Conservation (phyloP, 164 flowering plant genomes). For the Pachysandra terminalis region DNA sequence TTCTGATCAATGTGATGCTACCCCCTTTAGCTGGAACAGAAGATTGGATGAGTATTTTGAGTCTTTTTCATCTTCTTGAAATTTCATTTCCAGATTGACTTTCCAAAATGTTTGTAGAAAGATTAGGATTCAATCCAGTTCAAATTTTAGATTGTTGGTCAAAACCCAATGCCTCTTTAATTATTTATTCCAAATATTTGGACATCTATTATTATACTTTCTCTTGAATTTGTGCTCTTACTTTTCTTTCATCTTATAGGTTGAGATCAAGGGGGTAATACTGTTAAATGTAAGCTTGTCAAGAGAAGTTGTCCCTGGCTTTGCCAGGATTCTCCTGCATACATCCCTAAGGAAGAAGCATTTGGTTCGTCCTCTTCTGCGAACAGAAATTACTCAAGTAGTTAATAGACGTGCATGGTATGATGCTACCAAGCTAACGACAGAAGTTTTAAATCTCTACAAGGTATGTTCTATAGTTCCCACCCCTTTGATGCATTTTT, state of each 20-base stretch:
- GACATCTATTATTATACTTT: not conserved
- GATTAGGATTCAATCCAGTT: not conserved
- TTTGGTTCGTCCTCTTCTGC: constrained; percentile 74
- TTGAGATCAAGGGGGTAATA: constrained; percentile 67
- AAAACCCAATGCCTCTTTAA: not conserved
- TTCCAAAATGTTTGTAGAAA: too few species aligned
- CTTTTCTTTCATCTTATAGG: constrained; percentile 36
- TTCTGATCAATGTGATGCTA: not conserved
- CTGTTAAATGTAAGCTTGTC: constrained; percentile 76
- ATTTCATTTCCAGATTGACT: too few species aligned
- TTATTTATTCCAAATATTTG: not conserved
- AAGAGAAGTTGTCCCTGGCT: constrained; percentile 87
- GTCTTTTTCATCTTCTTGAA: not conserved
- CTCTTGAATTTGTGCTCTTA: not conserved
- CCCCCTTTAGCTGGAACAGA: too few species aligned
- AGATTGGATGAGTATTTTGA: too few species aligned
- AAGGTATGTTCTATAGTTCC: constrained; percentile 47
- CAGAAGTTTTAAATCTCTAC: constrained; percentile 76
- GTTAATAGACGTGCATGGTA: constrained; percentile 94
- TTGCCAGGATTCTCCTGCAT: constrained; percentile 81
- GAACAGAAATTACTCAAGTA: constrained; percentile 89
- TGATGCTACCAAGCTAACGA: constrained; percentile 79
- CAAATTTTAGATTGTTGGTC: not conserved
- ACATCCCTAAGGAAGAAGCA: constrained; percentile 89
- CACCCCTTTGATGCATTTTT: not conserved